Base-by-base conservation (phyloP, 306 rosid genomes). In the Styphnolobium japonicum region DNA sequence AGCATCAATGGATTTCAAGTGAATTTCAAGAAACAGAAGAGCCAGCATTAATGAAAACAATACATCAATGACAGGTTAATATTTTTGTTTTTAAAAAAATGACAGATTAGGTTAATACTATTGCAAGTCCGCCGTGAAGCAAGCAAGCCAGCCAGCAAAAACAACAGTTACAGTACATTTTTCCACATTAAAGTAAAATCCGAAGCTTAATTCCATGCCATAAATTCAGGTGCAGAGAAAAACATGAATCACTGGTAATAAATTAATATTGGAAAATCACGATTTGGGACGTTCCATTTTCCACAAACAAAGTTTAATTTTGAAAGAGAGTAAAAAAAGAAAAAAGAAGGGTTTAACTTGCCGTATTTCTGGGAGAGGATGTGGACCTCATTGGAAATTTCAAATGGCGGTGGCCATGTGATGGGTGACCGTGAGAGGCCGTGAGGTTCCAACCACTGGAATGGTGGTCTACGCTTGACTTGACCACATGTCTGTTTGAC, bases 381-480 rank as follows among this genome's bases (percentile, higher is more conserved):
- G 18, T 46, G 84, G 22, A 92, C 92, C 62, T 91, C 98, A 7
- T 65, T 81, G 15, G 94, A 88, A 68, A 91, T 90, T 87, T 92
- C 98, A 57, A 86, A 86, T 80, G 98, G 84, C 84, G 67, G 85
- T 81, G 81, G 98, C 98, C 86, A 87, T 87, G 86, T n/a, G 70
- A 75, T 64, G 78, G 51, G 74, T n/a, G 42, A 48, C 7, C 22
- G 10, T 49, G 25, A 49, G 72, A 25, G n/a, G n/a, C n/a, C n/a
- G n/a, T n/a, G n/a, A n/a, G n/a, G n/a, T n/a, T n/a, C n/a, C n/a
- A n/a, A n/a, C n/a, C n/a, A n/a, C n/a, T n/a, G n/a, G n/a, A n/a
- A n/a, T n/a, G n/a, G n/a, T n/a, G n/a, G n/a, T n/a, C n/a, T n/a
- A n/a, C n/a, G n/a, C n/a, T n/a, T n/a, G n/a, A n/a, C n/a, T n/a